Percentiles rank a stretch among this genome's conserved stretches.
These are phyloP conservation scores for Aegilops bicornis DNA, from an alignment of 176 grass and related monocot species.

Conservation along the genomic window DNA sequence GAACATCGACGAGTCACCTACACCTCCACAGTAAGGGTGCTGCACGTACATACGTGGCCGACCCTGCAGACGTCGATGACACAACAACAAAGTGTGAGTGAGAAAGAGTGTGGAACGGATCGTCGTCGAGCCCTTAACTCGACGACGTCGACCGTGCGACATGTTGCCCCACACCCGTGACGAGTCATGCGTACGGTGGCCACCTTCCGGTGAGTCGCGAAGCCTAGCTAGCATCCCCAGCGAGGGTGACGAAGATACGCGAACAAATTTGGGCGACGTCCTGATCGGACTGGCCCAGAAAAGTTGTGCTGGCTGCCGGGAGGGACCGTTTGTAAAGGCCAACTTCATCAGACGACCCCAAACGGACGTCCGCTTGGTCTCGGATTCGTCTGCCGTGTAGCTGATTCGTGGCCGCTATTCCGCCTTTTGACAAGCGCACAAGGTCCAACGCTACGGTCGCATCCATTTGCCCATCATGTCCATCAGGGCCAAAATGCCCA, in stretches of 20 bases:
- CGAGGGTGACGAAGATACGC: not conserved
- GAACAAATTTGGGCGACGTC: not conserved
- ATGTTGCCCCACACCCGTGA: not conserved
- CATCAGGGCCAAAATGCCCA: too few relatives aligned
- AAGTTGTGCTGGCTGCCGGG: not conserved
- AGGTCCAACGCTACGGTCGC: too few relatives aligned
- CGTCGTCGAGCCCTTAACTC: not conserved
- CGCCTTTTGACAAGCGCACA: too few relatives aligned
- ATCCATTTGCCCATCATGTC: too few relatives aligned
- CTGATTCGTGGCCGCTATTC: too few relatives aligned
- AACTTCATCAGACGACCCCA: too few relatives aligned
- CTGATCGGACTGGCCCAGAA: not conserved
- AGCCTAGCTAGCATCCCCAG: not conserved
- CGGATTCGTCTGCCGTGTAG: too few relatives aligned
- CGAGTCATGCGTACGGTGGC: not conserved
- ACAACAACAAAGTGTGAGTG: not conserved
- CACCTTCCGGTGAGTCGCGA: too few relatives aligned
- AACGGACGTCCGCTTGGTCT: too few relatives aligned
- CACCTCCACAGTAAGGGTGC: not conserved
- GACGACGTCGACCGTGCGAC: slow-evolving; percentile 26
- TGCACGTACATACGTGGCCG: too few relatives aligned
- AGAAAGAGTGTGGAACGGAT: slow-evolving; percentile 10
- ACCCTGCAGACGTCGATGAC: too few relatives aligned
- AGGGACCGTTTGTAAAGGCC: too few relatives aligned
- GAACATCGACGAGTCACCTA: slow-evolving; percentile 10